These are phyloP conservation scores for Tricholoma matsutake DNA, from an alignment of 768 basidiomycete species.

Conservation along the genomic window DNA sequence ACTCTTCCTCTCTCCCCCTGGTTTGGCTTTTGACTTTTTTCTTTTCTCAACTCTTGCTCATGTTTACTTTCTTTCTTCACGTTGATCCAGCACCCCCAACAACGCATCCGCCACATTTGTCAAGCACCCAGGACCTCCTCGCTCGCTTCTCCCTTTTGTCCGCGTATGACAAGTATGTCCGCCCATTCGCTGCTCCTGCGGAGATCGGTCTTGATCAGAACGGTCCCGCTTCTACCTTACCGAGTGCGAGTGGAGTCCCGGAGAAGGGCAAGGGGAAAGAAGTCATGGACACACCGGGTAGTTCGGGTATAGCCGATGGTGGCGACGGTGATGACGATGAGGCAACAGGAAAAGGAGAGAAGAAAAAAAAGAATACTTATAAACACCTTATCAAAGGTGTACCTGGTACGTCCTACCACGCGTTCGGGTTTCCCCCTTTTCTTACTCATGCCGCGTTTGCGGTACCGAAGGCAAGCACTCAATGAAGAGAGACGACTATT, in stretches of 20 bases:
- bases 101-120: conserved; percentile 48
- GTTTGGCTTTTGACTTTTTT: conserved; percentile 23
- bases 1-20: conserved; percentile 41
- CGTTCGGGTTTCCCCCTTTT: conserved; percentile 3
- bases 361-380: conserved; percentile 78
- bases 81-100: conserved; percentile 29
- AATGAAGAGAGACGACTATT: conserved; percentile 74
- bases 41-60: background rate
- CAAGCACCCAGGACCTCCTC: conserved; percentile 79
- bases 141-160: conserved; percentile 65
- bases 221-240: conserved; percentile 13
- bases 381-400: conserved; percentile 74
- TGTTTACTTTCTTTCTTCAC: conserved; percentile 6
- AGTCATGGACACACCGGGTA: conserved; percentile 28
- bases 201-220: conserved; percentile 24
- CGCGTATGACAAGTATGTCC: conserved; percentile 82
- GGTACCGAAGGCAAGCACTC: conserved; percentile 64
- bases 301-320: conserved; percentile 35
- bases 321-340: conserved; percentile 55
- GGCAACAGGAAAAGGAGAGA: conserved; percentile 50
- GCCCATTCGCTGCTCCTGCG: conserved; percentile 41
- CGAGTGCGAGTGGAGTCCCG: conserved; percentile 20
- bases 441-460: conserved; percentile 8
- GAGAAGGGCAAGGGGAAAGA: conserved; percentile 55
- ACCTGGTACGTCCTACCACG: conserved; percentile 49